phyloP scores from a whole-genome alignment of 2,329 filamentous ascomycete genomes.

The Aspergillus piperis region DNA sequence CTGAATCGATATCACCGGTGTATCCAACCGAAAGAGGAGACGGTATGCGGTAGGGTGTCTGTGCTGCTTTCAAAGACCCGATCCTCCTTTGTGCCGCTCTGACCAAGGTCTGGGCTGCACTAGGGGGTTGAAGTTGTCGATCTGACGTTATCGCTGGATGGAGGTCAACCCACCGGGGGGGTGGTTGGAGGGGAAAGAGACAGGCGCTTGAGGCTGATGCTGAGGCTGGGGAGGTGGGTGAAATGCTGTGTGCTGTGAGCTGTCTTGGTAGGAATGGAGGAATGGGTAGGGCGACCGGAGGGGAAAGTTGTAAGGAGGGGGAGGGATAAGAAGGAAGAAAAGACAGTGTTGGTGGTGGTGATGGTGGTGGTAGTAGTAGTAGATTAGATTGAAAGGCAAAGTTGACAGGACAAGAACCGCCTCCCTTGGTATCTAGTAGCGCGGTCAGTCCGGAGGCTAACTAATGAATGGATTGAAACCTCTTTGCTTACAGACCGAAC shows the following conservation, averaged over 20 bases:
- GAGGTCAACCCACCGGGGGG: not conserved
- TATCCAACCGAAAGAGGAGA: not conserved
- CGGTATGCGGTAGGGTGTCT: not conserved
- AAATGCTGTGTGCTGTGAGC: too few relatives aligned
- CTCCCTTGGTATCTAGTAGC: conserved; percentile 2
- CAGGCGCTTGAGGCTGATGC: not conserved
- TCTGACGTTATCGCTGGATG: conserved; percentile 11
- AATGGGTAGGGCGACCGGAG: not conserved
- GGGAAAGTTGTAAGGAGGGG: not conserved
- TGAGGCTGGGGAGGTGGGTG: not conserved
- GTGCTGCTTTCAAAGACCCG: not conserved
- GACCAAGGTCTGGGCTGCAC: conserved; percentile 12
- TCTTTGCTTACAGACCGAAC: conserved; percentile 4
- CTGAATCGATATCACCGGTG: conserved; percentile 1
- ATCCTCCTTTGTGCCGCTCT: conserved; percentile 10
- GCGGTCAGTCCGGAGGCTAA: not conserved
- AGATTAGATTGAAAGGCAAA: not conserved
- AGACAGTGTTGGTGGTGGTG: not conserved
- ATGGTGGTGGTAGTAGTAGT: not conserved
- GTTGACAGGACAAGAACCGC: not conserved
- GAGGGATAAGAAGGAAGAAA: not conserved
- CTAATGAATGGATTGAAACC: not conserved
- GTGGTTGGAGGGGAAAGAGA: not conserved
- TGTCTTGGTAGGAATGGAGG: too few relatives aligned
- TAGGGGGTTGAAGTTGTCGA: conserved; percentile 10